phyloP scores from a whole-genome alignment of 108 stramenopile species.

The Cyclotella choctawhatcheeana region DNA sequence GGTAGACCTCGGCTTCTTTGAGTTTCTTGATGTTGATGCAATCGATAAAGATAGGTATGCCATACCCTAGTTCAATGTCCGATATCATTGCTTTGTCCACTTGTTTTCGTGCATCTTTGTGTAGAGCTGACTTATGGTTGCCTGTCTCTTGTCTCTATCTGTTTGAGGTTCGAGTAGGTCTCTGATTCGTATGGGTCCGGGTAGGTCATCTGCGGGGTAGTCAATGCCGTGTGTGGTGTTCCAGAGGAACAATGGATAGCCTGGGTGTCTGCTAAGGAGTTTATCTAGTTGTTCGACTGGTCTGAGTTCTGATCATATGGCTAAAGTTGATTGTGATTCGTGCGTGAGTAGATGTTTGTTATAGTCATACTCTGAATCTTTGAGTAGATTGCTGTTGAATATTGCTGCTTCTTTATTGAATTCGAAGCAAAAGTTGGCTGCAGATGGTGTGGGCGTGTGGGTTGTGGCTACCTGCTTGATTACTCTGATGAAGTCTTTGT shows the following conservation, averaged over 20 bases:
- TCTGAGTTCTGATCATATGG: slow-evolving; percentile 14
- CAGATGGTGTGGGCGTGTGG: background rate
- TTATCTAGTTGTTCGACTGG: slow-evolving; percentile 21
- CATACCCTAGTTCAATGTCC: slow-evolving; percentile 7
- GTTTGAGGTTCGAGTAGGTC: background rate
- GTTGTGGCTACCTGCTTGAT: background rate
- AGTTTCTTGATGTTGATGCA: slow-evolving; percentile 10
- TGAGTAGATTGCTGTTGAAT: background rate
- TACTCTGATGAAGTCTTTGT: background rate
- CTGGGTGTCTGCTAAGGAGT: slow-evolving; percentile 10
- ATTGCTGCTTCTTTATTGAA: background rate
- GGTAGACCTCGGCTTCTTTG: slow-evolving; percentile 29
- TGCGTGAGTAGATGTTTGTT: background rate
- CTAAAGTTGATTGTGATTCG: background rate
- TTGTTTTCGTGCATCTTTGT: background rate
- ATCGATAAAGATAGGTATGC: slow-evolving; percentile 4
- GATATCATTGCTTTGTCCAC: slow-evolving; percentile 6
- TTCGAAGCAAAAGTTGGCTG: background rate
- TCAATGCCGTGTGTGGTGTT: too few species aligned
- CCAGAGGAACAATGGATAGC: background rate
- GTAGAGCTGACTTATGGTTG: slow-evolving; percentile 19
- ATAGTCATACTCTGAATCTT: background rate
- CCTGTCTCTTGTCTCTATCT: slow-evolving; percentile 7
- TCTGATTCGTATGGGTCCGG: background rate
- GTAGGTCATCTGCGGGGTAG: background rate